Evolutionary conservation across 2,329 filamentous ascomycete species (phyloP).

Genomic region (Dactylellina leptospora): DNA sequence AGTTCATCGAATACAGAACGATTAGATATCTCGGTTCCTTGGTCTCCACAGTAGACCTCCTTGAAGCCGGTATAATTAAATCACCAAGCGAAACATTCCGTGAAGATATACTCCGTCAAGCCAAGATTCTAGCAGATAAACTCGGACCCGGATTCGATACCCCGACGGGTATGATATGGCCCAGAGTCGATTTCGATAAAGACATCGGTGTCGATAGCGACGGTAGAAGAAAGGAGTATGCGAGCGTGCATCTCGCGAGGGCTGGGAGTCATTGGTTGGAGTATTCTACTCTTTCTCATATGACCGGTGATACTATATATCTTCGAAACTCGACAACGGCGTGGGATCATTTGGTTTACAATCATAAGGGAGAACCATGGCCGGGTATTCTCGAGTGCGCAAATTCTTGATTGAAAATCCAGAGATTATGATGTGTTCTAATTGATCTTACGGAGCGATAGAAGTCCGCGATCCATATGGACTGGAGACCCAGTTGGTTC

Average conservation of each 20-base stretch:
- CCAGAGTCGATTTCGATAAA: constrained; percentile 52
- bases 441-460: constrained; percentile 9
- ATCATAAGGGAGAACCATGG: constrained; percentile 58
- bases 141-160: constrained; percentile 82
- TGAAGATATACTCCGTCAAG: constrained; percentile 70
- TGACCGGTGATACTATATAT: constrained; percentile 62
- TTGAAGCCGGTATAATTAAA: constrained; percentile 62
- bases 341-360: constrained; percentile 62
- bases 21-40: constrained; percentile 76
- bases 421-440: constrained; percentile 13
- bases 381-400: constrained; percentile 61
- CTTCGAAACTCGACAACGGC: constrained; percentile 61
- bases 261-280: constrained; percentile 63
- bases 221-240: constrained; percentile 55
- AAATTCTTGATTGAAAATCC: neutral
- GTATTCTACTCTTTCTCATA: constrained; percentile 61
- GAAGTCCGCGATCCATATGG: constrained; percentile 61
- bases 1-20: constrained; percentile 23
- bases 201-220: constrained; percentile 15
- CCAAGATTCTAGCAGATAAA: constrained; percentile 73
- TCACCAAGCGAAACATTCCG: constrained; percentile 57
- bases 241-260: constrained; percentile 61
- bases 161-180: constrained; percentile 71
- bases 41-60: constrained; percentile 71
- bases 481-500: constrained; percentile 61